Evolutionary conservation across 1,284 basidiomycete genomes (phyloP).

Genomic region (Ustilago shanxiensis): DNA sequence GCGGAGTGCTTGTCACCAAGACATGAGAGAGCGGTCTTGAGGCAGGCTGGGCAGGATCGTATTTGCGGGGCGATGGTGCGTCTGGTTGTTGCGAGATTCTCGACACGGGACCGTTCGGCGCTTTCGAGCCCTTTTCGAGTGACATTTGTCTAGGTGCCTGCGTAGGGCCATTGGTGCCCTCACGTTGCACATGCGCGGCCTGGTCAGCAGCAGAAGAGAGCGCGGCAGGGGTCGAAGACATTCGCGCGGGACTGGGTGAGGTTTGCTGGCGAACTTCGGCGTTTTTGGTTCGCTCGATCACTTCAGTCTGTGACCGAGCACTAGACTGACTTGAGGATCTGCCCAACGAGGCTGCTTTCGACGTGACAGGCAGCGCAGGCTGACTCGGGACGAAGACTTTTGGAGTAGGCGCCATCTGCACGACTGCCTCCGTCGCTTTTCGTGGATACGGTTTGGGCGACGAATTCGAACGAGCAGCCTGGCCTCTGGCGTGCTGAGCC

Average conservation of each 20-base stretch:
- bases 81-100: neutral
- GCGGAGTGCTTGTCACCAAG: neutral
- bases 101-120: neutral
- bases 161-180: neutral
- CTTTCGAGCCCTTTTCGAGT: neutral
- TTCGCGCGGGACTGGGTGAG: neutral
- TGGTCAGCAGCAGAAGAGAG: neutral
- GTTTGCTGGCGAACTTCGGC: neutral
- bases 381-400: neutral
- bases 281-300: neutral
- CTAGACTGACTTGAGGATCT: neutral
- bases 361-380: neutral
- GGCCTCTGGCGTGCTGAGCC: neutral
- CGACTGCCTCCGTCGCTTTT: neutral
- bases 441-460: neutral
- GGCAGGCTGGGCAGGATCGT: neutral
- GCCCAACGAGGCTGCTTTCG: no score
- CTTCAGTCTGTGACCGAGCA: neutral
- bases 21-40: slow-evolving; percentile 3
- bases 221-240: neutral
- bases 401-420: neutral
- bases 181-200: neutral
- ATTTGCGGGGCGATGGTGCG: neutral
- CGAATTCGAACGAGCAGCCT: neutral
- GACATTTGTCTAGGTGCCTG: neutral